phyloP scores from a whole-genome alignment of 805 yeast genomes.

The Scheffersomyces ergatensis region DNA sequence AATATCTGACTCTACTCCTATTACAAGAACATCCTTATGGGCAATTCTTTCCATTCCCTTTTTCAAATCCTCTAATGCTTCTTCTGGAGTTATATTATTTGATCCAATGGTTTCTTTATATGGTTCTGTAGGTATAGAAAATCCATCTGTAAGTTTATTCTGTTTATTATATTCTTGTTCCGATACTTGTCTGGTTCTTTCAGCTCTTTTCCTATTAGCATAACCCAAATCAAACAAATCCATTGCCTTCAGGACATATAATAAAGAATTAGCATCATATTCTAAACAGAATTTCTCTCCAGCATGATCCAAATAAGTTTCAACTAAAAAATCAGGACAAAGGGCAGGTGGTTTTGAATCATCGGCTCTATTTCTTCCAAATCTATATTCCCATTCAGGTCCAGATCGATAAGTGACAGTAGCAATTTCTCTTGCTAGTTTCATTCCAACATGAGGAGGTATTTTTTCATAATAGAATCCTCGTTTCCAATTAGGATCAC shows the following conservation, averaged over 20 bases:
- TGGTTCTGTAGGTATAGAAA: slow-evolving; percentile 47
- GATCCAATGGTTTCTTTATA: slow-evolving; percentile 50
- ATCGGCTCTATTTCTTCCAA: slow-evolving; percentile 85
- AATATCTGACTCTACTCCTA: slow-evolving; percentile 92
- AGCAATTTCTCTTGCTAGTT: slow-evolving; percentile 88
- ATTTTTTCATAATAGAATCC: slow-evolving; percentile 78
- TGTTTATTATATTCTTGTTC: slow-evolving; percentile 22
- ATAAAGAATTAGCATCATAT: slow-evolving; percentile 85
- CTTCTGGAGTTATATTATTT: slow-evolving; percentile 49
- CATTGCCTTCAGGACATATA: slow-evolving; percentile 91
- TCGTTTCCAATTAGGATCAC: slow-evolving; percentile 92
- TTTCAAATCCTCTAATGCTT: slow-evolving; percentile 57
- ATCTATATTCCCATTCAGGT: slow-evolving; percentile 94
- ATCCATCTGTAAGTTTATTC: not conserved
- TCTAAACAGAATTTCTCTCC: slow-evolving; percentile 92
- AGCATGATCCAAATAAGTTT: slow-evolving; percentile 90
- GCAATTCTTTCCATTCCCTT: slow-evolving; percentile 64
- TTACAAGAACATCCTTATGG: slow-evolving; percentile 65
- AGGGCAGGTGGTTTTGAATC: slow-evolving; percentile 77
- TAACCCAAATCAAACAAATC: slow-evolving; percentile 81
- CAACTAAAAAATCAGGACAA: slow-evolving; percentile 91
- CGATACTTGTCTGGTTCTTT: slow-evolving; percentile 36
- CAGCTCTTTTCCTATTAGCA: slow-evolving; percentile 44
- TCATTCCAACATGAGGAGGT: slow-evolving; percentile 95
- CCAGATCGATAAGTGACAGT: slow-evolving; percentile 93